Percentiles rank a stretch among this genome's conserved stretches.
Conservation (phyloP, 2,329 filamentous ascomycete genomes). For the Diaporthe australafricana region DNA sequence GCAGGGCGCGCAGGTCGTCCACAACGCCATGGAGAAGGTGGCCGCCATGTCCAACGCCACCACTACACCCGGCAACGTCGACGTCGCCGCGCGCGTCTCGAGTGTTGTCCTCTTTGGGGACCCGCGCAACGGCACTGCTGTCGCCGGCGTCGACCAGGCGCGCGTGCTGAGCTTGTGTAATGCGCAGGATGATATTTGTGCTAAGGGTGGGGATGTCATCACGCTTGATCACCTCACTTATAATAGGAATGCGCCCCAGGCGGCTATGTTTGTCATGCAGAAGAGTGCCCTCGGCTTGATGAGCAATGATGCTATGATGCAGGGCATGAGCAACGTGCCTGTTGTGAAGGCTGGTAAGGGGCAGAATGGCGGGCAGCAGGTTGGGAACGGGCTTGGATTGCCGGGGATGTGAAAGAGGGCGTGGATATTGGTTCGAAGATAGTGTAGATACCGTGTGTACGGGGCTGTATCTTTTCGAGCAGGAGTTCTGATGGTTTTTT, state of each 20-base stretch:
- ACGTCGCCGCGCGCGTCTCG: conserved; percentile 16
- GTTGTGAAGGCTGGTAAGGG: conserved; percentile 8
- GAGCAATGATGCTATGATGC: conserved; percentile 41
- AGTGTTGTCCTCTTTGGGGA: conserved; percentile 35
- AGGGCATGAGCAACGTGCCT: conserved; percentile 41
- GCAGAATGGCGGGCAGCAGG: conserved; percentile 25
- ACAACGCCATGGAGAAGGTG: conserved; percentile 38
- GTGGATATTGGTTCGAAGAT: neutral
- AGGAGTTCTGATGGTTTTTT: neutral
- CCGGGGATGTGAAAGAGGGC: neutral
- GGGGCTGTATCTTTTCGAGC: neutral
- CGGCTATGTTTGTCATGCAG: conserved; percentile 45
- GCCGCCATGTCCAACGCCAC: conserved; percentile 22
- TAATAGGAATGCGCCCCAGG: conserved; percentile 38
- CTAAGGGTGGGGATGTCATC: conserved; percentile 40
- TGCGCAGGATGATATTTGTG: conserved; percentile 36
- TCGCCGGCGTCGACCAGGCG: conserved; percentile 22
- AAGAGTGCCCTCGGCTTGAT: conserved; percentile 42
- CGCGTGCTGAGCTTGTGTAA: conserved; percentile 32
- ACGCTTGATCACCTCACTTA: conserved; percentile 45
- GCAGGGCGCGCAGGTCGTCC: conserved; percentile 42
- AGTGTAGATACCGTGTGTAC: neutral
- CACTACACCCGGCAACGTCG: neutral
- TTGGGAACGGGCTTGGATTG: conserved; percentile 19
- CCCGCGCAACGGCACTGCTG: conserved; percentile 37